A percentile compares a stretch with the other conserved stretches of the same genome.
Evolutionary conservation across 225 moss, liverwort and hornwort genomes (phyloP).

Genomic region (Bryoerythrophyllum caledonicum): DNA sequence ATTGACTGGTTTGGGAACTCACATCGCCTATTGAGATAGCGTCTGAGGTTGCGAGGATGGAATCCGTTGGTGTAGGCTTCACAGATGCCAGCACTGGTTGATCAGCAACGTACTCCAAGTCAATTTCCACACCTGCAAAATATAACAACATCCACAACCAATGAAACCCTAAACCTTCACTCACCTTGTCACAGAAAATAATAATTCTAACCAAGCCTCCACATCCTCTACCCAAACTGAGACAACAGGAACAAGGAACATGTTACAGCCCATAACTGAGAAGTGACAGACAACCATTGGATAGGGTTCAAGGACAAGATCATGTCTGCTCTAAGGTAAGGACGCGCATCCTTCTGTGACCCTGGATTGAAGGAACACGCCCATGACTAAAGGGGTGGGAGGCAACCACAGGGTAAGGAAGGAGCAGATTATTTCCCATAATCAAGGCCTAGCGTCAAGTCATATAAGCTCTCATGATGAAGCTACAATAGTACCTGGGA

Average conservation of each 20-base stretch:
- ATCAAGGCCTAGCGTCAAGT: too few species aligned
- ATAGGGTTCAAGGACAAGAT: too few species aligned
- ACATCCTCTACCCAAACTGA: background rate
- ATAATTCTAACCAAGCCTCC: slow-evolving; percentile 6
- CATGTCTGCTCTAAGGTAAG: too few species aligned
- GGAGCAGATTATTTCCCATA: too few species aligned
- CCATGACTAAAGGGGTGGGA: too few species aligned
- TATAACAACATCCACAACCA: background rate
- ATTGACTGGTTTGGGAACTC: background rate
- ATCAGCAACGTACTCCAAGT: slow-evolving; percentile 56
- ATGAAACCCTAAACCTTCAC: background rate
- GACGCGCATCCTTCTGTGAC: too few species aligned
- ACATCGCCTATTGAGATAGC: slow-evolving; percentile 88
- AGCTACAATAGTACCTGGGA: too few species aligned
- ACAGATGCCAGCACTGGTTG: slow-evolving; percentile 48
- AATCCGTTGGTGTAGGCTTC: slow-evolving; percentile 49
- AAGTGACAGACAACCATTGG: too few species aligned
- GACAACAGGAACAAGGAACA: background rate
- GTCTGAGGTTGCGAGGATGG: slow-evolving; percentile 39
- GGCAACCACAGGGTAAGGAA: too few species aligned
- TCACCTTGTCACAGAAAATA: background rate
- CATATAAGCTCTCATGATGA: too few species aligned
- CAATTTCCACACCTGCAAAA: slow-evolving; percentile 53
- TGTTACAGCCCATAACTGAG: background rate
- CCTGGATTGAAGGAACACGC: too few species aligned